These are phyloP conservation scores for Dothistroma septosporum DNA, from an alignment of 2,329 filamentous ascomycete species.

Conservation along the genomic window DNA sequence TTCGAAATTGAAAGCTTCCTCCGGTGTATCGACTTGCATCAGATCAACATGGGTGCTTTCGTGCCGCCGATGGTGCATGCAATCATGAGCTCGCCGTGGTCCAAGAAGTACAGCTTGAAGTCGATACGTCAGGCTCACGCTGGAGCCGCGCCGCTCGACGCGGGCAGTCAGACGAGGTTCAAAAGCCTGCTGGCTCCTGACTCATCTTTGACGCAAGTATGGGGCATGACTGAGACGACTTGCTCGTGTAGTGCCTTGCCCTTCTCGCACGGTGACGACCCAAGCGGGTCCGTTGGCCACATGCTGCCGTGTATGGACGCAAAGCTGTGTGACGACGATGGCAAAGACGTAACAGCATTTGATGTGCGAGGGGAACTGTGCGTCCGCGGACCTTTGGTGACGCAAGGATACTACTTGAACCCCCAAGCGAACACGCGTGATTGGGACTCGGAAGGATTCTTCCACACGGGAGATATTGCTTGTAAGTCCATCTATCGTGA, in stretches of 20 bases:
- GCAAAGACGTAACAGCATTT: neutral
- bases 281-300: neutral
- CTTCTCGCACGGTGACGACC: neutral
- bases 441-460: conserved; percentile 43
- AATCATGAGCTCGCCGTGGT: conserved; percentile 47
- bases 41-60: conserved; percentile 47
- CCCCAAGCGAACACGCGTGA: conserved; percentile 33
- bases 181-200: conserved; percentile 38
- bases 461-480: conserved; percentile 51
- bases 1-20: conserved; percentile 50
- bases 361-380: too few relatives aligned
- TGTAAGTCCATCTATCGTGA: neutral
- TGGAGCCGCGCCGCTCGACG: conserved; percentile 49
- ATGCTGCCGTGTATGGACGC: too few relatives aligned
- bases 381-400: too few relatives aligned
- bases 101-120: conserved; percentile 43
- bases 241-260: too few relatives aligned
- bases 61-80: conserved; percentile 53
- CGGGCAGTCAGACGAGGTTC: conserved; percentile 44
- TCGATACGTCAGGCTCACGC: conserved; percentile 35
- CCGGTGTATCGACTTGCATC: conserved; percentile 42
- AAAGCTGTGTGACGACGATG: too few relatives aligned
- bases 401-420: too few relatives aligned
- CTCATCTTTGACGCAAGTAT: conserved; percentile 44
- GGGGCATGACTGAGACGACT: conserved; percentile 23